Conservation (phyloP, 83 land plant genomes). For the Thuja plicata region DNA sequence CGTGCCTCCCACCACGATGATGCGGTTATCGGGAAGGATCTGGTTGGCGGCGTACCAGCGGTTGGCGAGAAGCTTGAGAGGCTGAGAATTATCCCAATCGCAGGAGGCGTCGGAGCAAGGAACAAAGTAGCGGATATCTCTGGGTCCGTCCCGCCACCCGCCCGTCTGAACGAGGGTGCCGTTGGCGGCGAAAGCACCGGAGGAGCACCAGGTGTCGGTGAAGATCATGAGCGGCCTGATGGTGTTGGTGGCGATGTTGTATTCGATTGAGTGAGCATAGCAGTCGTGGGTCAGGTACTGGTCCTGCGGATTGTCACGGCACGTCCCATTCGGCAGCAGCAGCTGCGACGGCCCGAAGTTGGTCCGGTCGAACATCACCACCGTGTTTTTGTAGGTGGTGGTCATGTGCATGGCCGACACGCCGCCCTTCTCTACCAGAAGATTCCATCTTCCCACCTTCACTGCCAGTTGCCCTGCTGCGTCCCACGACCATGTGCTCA, state of each 20-base stretch:
- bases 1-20: no score
- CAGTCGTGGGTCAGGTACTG: conserved; percentile 36
- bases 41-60: no score
- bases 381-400: not conserved
- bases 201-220: conserved; percentile 61
- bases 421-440: conserved; percentile 20
- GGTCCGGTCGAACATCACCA: conserved; percentile 58
- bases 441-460: not conserved
- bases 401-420: conserved; percentile 72
- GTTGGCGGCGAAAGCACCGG: conserved; percentile 35
- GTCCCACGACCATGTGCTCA: no score
- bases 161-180: no score
- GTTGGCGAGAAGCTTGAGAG: no score
- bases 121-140: no score
- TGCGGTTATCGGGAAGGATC: no score
- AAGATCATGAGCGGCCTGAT: conserved; percentile 49
- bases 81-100: no score
- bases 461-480: no score
- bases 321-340: no score
- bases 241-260: conserved; percentile 40
- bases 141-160: no score
- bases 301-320: no score
- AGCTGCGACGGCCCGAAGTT: conserved; percentile 51
- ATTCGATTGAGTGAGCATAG: conserved; percentile 68
- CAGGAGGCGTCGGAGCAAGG: conserved; percentile 14